phyloP scores from a whole-genome alignment of 169 alveolate genomes.

The Cryptosporidium ryanae region DNA sequence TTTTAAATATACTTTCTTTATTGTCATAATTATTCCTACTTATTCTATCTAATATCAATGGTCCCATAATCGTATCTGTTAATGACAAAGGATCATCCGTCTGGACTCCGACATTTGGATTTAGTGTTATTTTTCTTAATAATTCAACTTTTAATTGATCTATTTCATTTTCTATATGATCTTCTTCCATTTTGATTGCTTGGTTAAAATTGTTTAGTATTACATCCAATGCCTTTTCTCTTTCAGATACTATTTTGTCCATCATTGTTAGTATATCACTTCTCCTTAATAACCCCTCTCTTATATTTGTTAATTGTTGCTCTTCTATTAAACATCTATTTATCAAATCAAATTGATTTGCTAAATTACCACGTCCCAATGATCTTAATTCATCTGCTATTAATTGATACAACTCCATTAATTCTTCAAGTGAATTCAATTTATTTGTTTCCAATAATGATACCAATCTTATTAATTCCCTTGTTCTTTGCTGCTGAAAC shows the following conservation, averaged over 20 bases:
- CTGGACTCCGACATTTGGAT: conserved; percentile 50
- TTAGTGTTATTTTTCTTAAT: conserved; percentile 17
- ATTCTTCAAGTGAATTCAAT: conserved; percentile 62
- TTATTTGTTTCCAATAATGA: conserved; percentile 61
- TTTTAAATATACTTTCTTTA: background rate
- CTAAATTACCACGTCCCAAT: conserved; percentile 73
- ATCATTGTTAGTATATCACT: conserved; percentile 40
- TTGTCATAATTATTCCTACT: background rate
- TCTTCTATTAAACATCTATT: conserved; percentile 72
- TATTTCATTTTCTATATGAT: conserved; percentile 42
- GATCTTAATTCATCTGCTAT: conserved; percentile 75
- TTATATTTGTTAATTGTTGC: conserved; percentile 57
- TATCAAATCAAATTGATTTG: conserved; percentile 71
- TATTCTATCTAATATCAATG: conserved; percentile 56
- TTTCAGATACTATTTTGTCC: conserved; percentile 50
- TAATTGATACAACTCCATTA: conserved; percentile 67
- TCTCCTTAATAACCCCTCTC: conserved; percentile 32
- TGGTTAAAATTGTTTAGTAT: conserved; percentile 34
- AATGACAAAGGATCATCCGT: conserved; percentile 74
- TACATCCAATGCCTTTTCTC: conserved; percentile 64
- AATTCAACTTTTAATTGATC: conserved; percentile 33
- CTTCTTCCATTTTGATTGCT: conserved; percentile 52
- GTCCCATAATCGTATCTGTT: conserved; percentile 69
- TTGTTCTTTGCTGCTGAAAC: conserved; percentile 68
- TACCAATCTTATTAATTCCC: conserved; percentile 59